Percentiles rank a stretch among this genome's conserved stretches.
phyloP scores from a whole-genome alignment of 768 basidiomycete species.

The Amanita brunnescens region DNA sequence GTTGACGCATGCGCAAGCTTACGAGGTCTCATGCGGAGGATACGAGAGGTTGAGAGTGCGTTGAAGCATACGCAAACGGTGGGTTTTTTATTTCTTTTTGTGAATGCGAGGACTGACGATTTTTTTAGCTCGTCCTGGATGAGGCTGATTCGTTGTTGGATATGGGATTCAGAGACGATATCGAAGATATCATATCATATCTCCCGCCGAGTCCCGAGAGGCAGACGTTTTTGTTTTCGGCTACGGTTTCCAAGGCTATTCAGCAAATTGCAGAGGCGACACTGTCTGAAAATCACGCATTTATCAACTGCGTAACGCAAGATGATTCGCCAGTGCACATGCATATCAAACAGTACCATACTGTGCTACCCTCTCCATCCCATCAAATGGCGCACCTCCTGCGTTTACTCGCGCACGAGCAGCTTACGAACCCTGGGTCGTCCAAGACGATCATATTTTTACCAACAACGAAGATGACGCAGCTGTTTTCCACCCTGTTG shows the following conservation, averaged over 20 bases:
- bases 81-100: too few relatives aligned
- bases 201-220: slow-evolving; percentile 57
- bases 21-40: too few relatives aligned
- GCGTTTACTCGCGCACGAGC: slow-evolving; percentile 81
- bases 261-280: slow-evolving; percentile 57
- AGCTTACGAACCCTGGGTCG: slow-evolving; percentile 53
- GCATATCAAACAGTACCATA: slow-evolving; percentile 78
- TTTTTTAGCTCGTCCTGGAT: slow-evolving; percentile 90
- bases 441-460: slow-evolving; percentile 82
- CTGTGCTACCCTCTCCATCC: slow-evolving; percentile 52
- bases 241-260: slow-evolving; percentile 70
- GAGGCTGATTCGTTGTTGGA: slow-evolving; percentile 89
- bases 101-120: too few relatives aligned
- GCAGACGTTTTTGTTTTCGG: slow-evolving; percentile 91
- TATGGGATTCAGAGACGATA: slow-evolving; percentile 87
- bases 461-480: slow-evolving; percentile 78
- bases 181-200: slow-evolving; percentile 57
- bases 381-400: slow-evolving; percentile 76
- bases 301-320: slow-evolving; percentile 63
- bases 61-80: too few relatives aligned
- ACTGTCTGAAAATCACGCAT: slow-evolving; percentile 52
- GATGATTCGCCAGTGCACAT: slow-evolving; percentile 58
- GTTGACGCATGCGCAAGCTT: too few relatives aligned
- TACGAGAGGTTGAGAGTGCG: too few relatives aligned
- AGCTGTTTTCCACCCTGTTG: slow-evolving; percentile 61